A percentile compares a stretch with the other conserved stretches of the same genome.
These are phyloP conservation scores for Cydonia oblonga DNA, from an alignment of 331 rosid species.

Conservation along the genomic window DNA sequence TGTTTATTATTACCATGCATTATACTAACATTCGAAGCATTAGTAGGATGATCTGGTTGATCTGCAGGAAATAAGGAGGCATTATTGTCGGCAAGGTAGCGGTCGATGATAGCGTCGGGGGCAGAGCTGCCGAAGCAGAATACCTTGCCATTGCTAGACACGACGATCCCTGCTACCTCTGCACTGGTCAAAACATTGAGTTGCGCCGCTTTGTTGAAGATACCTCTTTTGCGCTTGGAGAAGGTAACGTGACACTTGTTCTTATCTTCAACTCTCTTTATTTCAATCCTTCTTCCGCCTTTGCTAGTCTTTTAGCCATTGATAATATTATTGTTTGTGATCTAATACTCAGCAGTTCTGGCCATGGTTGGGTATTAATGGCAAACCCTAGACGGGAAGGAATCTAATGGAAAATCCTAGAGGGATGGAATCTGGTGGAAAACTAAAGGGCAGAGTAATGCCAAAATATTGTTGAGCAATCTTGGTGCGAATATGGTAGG, in stretches of 20 bases:
- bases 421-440: background rate
- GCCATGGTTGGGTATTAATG: background rate
- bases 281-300: constrained; percentile 6
- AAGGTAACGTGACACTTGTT: constrained; percentile 14
- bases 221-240: constrained; percentile 12
- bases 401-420: background rate
- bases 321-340: too few species aligned
- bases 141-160: constrained; percentile 3
- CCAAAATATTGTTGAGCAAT: background rate
- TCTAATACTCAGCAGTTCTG: background rate
- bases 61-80: too few species aligned
- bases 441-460: too few species aligned
- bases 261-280: constrained; percentile 5
- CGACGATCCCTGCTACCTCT: background rate
- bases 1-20: background rate
- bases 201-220: constrained; percentile 16
- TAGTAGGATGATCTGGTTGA: too few species aligned
- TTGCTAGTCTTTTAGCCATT: constrained; percentile 1
- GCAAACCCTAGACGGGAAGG: background rate
- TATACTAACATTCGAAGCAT: too few species aligned
- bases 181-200: constrained; percentile 11
- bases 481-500: background rate
- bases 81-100: background rate
- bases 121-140: background rate
- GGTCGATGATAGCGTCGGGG: background rate